Conservation (phyloP, 1,284 basidiomycete genomes). For the Nidula niveotomentosa region DNA sequence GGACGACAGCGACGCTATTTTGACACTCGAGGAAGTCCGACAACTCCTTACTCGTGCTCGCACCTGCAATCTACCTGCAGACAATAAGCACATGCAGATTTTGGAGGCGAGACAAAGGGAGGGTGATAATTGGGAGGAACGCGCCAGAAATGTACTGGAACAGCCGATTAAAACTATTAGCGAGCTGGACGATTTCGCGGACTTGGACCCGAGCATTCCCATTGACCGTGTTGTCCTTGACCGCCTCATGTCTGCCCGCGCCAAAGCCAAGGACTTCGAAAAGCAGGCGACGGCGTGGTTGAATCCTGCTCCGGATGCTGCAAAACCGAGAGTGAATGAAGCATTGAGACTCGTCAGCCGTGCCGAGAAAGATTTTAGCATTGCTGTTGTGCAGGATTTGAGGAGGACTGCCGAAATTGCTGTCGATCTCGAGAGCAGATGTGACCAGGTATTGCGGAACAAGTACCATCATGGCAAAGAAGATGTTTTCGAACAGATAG, state of each 20-base stretch:
- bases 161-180: slow-evolving; percentile 70
- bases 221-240: slow-evolving; percentile 62
- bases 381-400: slow-evolving; percentile 63
- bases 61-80: slow-evolving; percentile 61
- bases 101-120: slow-evolving; percentile 57
- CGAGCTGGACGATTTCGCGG: slow-evolving; percentile 67
- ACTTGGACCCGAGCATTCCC: slow-evolving; percentile 59
- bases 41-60: slow-evolving; percentile 65
- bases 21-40: slow-evolving; percentile 71
- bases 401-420: slow-evolving; percentile 71
- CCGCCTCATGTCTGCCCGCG: slow-evolving; percentile 55
- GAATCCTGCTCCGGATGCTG: slow-evolving; percentile 45
- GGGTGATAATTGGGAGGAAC: slow-evolving; percentile 72
- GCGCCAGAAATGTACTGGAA: slow-evolving; percentile 59
- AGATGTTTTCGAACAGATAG: slow-evolving; percentile 65
- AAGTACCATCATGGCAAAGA: slow-evolving; percentile 54
- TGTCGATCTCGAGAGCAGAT: slow-evolving; percentile 67
- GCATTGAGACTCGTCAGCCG: slow-evolving; percentile 65
- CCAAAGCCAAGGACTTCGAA: slow-evolving; percentile 73
- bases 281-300: slow-evolving; percentile 74
- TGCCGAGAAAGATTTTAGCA: slow-evolving; percentile 73
- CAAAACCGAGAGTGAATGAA: slow-evolving; percentile 64
- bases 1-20: slow-evolving; percentile 49
- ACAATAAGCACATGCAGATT: slow-evolving; percentile 58
- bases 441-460: slow-evolving; percentile 69